Conservation (phyloP, 2,329 filamentous ascomycete genomes). For the Sporothrix brasiliensis region DNA sequence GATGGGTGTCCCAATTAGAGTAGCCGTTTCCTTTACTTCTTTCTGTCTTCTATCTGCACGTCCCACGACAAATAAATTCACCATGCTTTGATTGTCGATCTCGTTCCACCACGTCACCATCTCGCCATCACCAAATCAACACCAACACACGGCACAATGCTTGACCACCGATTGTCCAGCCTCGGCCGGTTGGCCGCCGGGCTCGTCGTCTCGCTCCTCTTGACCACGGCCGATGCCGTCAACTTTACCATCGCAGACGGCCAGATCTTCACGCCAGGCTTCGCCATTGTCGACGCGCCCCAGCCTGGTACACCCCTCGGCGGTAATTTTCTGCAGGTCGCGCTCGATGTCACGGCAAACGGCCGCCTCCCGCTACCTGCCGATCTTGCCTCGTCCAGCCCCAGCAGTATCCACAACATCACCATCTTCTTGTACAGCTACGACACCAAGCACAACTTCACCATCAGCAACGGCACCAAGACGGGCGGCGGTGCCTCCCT, state of each 20-base stretch:
- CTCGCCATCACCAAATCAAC: neutral
- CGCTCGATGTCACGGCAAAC: slow-evolving; percentile 67
- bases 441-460: slow-evolving; percentile 66
- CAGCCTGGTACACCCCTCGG: slow-evolving; percentile 66
- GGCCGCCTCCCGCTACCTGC: slow-evolving; percentile 64
- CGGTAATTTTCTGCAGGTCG: slow-evolving; percentile 64
- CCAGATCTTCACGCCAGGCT: slow-evolving; percentile 70
- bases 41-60: neutral
- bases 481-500: slow-evolving; percentile 60
- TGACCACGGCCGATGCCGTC: slow-evolving; percentile 41
- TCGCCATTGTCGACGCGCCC: slow-evolving; percentile 67
- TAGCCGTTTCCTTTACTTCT: neutral
- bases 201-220: slow-evolving; percentile 35
- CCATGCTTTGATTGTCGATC: too few relatives aligned
- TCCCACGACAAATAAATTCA: neutral
- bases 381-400: slow-evolving; percentile 52
- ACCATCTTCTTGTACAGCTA: slow-evolving; percentile 69
- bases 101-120: too few relatives aligned
- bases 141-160: neutral
- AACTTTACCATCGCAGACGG: slow-evolving; percentile 64
- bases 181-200: slow-evolving; percentile 35
- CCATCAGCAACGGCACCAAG: slow-evolving; percentile 65
- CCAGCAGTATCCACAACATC: slow-evolving; percentile 64
- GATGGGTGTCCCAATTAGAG: neutral
- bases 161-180: neutral